Evolutionary conservation across 352 stramenopile genomes (phyloP).

Genomic region (Phytophthora europaea): DNA sequence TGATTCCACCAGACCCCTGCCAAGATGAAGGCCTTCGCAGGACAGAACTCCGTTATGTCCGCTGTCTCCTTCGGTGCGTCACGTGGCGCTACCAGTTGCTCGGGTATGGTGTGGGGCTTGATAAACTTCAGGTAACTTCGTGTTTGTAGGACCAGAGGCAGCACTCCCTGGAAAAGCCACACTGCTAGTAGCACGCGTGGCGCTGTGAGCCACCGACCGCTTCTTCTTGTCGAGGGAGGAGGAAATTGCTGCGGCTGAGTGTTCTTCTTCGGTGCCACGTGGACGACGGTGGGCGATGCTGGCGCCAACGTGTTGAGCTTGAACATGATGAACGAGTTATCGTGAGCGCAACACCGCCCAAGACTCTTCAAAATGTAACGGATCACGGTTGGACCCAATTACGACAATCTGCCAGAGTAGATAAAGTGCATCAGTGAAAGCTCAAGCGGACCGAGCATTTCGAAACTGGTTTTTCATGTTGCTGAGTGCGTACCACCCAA

Average conservation of each 20-base stretch:
- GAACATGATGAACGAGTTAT: neutral
- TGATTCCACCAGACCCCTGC: slow-evolving; percentile 31
- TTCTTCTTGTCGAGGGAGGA: neutral
- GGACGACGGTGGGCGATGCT: neutral
- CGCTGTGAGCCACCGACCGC: neutral
- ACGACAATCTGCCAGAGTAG: too few species aligned
- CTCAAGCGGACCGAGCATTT: too few species aligned
- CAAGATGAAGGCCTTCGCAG: slow-evolving; percentile 19
- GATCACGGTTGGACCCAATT: too few species aligned
- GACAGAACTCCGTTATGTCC: slow-evolving; percentile 13
- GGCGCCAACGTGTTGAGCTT: neutral
- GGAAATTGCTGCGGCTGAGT: neutral
- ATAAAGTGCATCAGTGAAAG: too few species aligned
- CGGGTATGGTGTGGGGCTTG: slow-evolving; percentile 25
- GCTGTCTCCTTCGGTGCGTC: neutral
- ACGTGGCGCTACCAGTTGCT: slow-evolving; percentile 7
- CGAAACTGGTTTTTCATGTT: too few species aligned
- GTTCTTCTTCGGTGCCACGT: neutral
- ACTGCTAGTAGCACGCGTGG: slow-evolving; percentile 7
- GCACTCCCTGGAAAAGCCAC: slow-evolving; percentile 16
- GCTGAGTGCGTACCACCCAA: too few species aligned
- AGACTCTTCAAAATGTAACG: too few species aligned
- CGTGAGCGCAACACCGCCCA: neutral
- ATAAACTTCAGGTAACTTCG: slow-evolving; percentile 28
- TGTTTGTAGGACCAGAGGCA: slow-evolving; percentile 15